A percentile compares a stretch with the other conserved stretches of the same genome.
Evolutionary conservation across 2,329 filamentous ascomycete genomes (phyloP).

Genomic region (Alternaria atra): DNA sequence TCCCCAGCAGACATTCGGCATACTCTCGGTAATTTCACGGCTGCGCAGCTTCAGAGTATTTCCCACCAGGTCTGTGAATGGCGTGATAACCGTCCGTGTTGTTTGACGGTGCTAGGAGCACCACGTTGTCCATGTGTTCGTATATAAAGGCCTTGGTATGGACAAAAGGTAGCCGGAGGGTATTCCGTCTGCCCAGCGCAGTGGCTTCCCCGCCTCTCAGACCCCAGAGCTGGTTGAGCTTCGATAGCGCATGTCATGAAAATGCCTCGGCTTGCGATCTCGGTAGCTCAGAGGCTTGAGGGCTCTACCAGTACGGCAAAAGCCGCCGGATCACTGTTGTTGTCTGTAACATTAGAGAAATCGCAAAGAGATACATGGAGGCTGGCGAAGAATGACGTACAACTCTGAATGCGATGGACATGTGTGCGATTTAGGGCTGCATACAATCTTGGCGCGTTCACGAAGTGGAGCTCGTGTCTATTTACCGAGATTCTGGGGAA

Average conservation of each 20-base stretch:
- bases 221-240: slow-evolving; percentile 1
- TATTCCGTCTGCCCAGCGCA: neutral
- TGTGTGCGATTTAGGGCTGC: slow-evolving; percentile 1
- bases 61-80: neutral
- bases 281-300: neutral
- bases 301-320: neutral
- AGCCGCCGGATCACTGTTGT: neutral
- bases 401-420: neutral
- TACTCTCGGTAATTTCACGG: neutral
- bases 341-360: neutral
- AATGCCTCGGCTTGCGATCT: slow-evolving; percentile 5
- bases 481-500: slow-evolving; percentile 9
- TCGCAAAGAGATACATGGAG: neutral
- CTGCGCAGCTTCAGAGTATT: neutral
- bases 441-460: slow-evolving; percentile 10
- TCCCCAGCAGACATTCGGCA: neutral
- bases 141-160: slow-evolving; percentile 5
- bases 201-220: slow-evolving; percentile 5
- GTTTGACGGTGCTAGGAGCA: slow-evolving; percentile 7
- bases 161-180: slow-evolving; percentile 3
- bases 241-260: slow-evolving; percentile 3
- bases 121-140: slow-evolving; percentile 12
- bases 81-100: neutral
- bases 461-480: slow-evolving; percentile 6
- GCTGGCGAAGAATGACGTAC: slow-evolving; percentile 7